Evolutionary conservation across 2,329 filamentous ascomycete species (phyloP).

Genomic region (Gaeumannomyces tritici): DNA sequence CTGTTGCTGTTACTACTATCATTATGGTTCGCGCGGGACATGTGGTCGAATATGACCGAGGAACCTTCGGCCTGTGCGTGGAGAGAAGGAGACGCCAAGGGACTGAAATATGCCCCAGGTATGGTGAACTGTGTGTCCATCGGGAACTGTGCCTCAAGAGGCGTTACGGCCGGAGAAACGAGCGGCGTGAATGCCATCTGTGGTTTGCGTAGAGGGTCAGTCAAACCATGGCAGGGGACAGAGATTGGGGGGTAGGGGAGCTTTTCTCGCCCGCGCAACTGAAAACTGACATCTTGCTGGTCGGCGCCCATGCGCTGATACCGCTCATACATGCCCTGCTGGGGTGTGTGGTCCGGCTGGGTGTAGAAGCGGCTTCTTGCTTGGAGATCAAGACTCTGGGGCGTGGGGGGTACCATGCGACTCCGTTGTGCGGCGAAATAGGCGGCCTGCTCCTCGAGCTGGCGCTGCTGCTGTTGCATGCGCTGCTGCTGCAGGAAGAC

Average conservation of each 20-base stretch:
- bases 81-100: constrained; percentile 70
- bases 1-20: constrained; percentile 24
- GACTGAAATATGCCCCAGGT: constrained; percentile 70
- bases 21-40: background rate
- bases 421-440: constrained; percentile 44
- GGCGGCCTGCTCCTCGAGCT: constrained; percentile 46
- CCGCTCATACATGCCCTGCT: constrained; percentile 54
- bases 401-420: constrained; percentile 65
- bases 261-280: background rate
- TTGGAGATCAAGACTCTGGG: constrained; percentile 71
- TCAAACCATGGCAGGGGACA: background rate
- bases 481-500: constrained; percentile 56
- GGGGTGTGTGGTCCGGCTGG: constrained; percentile 38
- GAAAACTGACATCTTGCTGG: constrained; percentile 47
- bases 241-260: background rate
- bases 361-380: constrained; percentile 51
- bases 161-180: constrained; percentile 76
- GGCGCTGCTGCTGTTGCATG: constrained; percentile 49
- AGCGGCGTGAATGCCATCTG: constrained; percentile 72
- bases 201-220: background rate
- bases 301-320: constrained; percentile 56
- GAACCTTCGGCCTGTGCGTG: constrained; percentile 56
- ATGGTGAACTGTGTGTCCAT: constrained; percentile 50
- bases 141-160: constrained; percentile 62
- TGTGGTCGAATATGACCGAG: constrained; percentile 25